Base-by-base conservation (phyloP, 2,329 filamentous ascomycete species). In the Periconia digitata region DNA sequence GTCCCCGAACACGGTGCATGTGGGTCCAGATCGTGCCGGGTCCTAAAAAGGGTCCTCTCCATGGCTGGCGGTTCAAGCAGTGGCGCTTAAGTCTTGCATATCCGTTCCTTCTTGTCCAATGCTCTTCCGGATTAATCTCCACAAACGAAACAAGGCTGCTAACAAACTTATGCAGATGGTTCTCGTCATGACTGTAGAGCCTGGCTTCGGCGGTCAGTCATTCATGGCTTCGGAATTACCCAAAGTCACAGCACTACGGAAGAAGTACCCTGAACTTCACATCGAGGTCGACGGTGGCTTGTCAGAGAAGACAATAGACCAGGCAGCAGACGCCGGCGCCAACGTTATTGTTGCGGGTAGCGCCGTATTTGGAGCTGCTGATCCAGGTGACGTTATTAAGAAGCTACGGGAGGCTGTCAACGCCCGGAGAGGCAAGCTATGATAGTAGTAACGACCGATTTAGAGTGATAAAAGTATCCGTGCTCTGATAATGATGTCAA, bases 301-400 rank as follows among this genome's bases (percentile, higher is more conserved):
- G 38, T 91, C 90, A 1, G 85, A 90, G 45, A 84, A 85, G 56
- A 99, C 94, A 0, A 94, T 99, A 60, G 92, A 94, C 63, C 88
- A 92, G 68, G 94, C 94, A 7, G 94, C 94, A 0, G 90, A 96
- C 51, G 94, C 94, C 0, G 94, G 94, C 27, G 94, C 94, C 46
- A 99, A 99, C 64, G 94, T 99, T 48, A 99, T 99, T 66, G 94
- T 99, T 43, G 92, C 94, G 10, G 94, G 94, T 23, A 96, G 90
- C 64, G 94, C 94, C 35, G 91, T 99, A 7, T 99, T 97, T 73
- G 91, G 92, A 29, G 92, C 94, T 16, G 81, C 90, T 66, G 89
- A 96, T 66, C 94, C 94, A 0, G 82, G 82, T 6, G 87, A 94
- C 58, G 91, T 96, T 20, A 96, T 99, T 67, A 74, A 80, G n/a